These are phyloP conservation scores for Linaria vulgaris DNA, from an alignment of 257 asterid species.

Conservation along the genomic window DNA sequence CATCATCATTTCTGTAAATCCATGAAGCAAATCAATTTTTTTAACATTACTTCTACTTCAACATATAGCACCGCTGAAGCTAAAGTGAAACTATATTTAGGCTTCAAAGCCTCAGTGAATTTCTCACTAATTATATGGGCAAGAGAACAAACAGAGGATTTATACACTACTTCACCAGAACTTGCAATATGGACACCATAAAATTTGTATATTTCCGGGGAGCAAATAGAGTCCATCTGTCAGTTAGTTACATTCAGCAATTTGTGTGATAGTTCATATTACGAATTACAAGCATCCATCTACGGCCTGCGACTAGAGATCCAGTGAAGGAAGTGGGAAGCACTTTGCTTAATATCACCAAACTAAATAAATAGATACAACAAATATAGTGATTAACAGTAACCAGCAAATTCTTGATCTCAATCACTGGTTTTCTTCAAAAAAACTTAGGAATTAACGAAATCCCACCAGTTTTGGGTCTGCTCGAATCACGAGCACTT, in stretches of 20 bases:
- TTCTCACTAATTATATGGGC: too few relatives aligned
- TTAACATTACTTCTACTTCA: too few relatives aligned
- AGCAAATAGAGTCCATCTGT: neutral
- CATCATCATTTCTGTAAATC: too few relatives aligned
- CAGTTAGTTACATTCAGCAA: neutral
- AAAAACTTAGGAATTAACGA: neutral
- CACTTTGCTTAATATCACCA: neutral
- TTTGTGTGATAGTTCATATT: neutral
- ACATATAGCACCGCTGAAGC: too few relatives aligned
- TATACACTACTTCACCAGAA: too few relatives aligned
- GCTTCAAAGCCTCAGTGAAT: too few relatives aligned
- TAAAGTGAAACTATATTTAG: too few relatives aligned
- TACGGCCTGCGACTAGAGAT: neutral
- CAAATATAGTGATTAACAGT: neutral
- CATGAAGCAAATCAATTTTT: too few relatives aligned
- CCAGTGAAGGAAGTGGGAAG: constrained; percentile 1
- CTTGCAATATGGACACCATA: too few relatives aligned
- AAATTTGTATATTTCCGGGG: neutral
- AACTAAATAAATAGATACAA: neutral
- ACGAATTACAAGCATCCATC: neutral
- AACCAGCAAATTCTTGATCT: neutral
- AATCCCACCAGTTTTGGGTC: neutral
- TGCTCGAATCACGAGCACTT: too few relatives aligned
- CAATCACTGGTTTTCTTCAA: constrained; percentile 5
- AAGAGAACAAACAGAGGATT: too few relatives aligned